Percentiles rank a stretch among this genome's conserved stretches.
Evolutionary conservation across 1,139 yeast species (phyloP).

Genomic region (Suhomyces coccinellae): DNA sequence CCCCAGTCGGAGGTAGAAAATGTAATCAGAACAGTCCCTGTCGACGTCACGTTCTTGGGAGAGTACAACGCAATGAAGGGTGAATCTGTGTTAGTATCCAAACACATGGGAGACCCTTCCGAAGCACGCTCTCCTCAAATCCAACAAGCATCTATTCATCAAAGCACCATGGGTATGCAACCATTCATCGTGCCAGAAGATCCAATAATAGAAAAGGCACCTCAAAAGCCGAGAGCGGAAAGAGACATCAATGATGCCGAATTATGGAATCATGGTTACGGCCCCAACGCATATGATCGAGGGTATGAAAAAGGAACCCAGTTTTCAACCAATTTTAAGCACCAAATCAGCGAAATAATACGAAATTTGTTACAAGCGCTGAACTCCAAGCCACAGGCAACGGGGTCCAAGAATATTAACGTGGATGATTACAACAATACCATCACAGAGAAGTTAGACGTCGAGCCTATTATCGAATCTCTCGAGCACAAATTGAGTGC

Average conservation of each 20-base stretch:
- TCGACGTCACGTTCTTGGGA: slow-evolving; percentile 32
- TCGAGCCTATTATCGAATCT: slow-evolving; percentile 35
- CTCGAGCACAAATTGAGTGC: slow-evolving; percentile 34
- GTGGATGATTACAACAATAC: slow-evolving; percentile 41
- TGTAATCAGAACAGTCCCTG: slow-evolving; percentile 26
- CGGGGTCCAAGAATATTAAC: background rate
- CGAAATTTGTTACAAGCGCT: slow-evolving; percentile 1
- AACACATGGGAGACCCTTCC: too few species aligned
- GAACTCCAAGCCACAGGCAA: background rate
- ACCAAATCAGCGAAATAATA: slow-evolving; percentile 17
- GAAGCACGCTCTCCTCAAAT: too few species aligned
- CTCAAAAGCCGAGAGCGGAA: background rate
- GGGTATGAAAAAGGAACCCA: slow-evolving; percentile 39
- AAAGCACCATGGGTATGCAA: slow-evolving; percentile 27
- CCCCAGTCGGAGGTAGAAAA: slow-evolving; percentile 21
- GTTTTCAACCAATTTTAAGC: slow-evolving; percentile 28
- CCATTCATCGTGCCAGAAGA: slow-evolving; percentile 24
- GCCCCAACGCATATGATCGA: slow-evolving; percentile 34
- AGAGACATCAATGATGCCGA: slow-evolving; percentile 12
- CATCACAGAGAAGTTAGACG: slow-evolving; percentile 32
- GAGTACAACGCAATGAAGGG: slow-evolving; percentile 15
- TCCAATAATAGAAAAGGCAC: background rate
- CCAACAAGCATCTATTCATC: too few species aligned
- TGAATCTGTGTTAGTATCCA: background rate
- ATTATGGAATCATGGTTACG: slow-evolving; percentile 26